Evolutionary conservation across 148 eudicot species (phyloP), one percentile per base, ranked within the genome.

Genomic region (Persicaria tinctoria): DNA sequence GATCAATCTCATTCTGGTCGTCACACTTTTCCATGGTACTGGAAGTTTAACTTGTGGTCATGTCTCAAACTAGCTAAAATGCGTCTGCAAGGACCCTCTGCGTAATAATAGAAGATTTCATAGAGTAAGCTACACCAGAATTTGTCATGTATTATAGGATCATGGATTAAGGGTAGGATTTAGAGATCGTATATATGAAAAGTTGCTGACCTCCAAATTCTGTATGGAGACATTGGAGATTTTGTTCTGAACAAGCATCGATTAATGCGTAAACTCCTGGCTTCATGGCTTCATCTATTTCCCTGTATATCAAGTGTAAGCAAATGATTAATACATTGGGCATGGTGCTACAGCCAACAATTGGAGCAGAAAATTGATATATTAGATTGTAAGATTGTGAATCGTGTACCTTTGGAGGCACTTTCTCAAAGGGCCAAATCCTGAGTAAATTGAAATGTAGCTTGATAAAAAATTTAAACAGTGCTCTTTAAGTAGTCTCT

Each of bases 61-160:
- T 85, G 86, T 79, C 89, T 92, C 73, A 95, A 78, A 75, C 81
- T 78, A 20, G 96, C 93, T 68, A 95, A 83, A 23, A 92, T 92
- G 85, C 88, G 92, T 87, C 98, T 85, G 82, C 97, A 89, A 68
- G 97, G 91, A 81, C 98, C 98, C 89, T 95, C 98, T 95, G 83
- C 80, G 87, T 55, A 51, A 83, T 60, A 72, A 77, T 10, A 44
- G 63, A 8, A 12, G 6, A 46, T 3, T 17, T 5, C 4, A 74
- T 1, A 0, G 0, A 75, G 49, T n/a, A 48, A 48, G 32, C 32
- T 46, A 47, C 2, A 20, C 45, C 60, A 56, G 51, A 68, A 41
- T 66, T 44, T 23, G 20, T 20, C 6, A 17, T n/a, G 8, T 7
- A 4, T 49, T 46, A 17, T 9, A 63, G 20, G 53, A 50, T 11